phyloP scores from a whole-genome alignment of 2,329 filamentous ascomycete genomes.

The Pyricularia sp. region DNA sequence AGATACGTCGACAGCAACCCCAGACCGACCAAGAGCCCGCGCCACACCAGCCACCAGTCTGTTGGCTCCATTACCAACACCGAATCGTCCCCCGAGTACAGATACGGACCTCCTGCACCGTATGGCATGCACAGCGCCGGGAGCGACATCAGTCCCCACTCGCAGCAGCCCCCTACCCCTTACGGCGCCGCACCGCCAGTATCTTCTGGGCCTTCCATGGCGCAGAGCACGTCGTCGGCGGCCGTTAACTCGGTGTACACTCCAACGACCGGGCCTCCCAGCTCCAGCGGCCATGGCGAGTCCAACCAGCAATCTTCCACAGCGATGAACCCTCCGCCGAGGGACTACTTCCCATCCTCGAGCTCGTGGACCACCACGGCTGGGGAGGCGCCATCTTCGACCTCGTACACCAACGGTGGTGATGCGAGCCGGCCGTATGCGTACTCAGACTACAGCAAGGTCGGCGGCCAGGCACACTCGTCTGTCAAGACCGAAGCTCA shows the following conservation, averaged over 20 bases:
- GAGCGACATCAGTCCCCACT: slow-evolving; percentile 22
- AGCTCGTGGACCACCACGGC: slow-evolving; percentile 39
- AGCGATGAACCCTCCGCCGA: slow-evolving; percentile 17
- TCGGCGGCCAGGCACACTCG: slow-evolving; percentile 12
- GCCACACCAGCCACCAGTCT: slow-evolving; percentile 40
- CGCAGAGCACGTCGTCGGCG: background rate
- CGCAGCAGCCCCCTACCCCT: slow-evolving; percentile 8
- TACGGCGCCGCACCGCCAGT: background rate
- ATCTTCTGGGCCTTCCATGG: background rate
- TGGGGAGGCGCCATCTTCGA: slow-evolving; percentile 28
- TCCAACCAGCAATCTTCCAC: slow-evolving; percentile 7
- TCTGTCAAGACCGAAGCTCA: slow-evolving; percentile 16
- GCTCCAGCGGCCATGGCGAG: background rate
- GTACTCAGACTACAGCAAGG: slow-evolving; percentile 38
- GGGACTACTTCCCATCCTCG: slow-evolving; percentile 42
- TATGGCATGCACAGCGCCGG: slow-evolving; percentile 20
- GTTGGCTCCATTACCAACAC: slow-evolving; percentile 36
- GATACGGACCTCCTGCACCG: slow-evolving; percentile 33
- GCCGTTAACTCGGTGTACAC: background rate
- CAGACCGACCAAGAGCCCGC: slow-evolving; percentile 42
- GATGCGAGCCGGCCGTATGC: slow-evolving; percentile 30
- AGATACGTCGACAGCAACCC: slow-evolving; percentile 43
- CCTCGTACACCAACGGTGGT: slow-evolving; percentile 32
- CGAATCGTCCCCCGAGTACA: slow-evolving; percentile 40
- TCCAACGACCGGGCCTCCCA: background rate